Base-by-base conservation (phyloP, 345 rosid genomes). In the Nasturtium officinale region DNA sequence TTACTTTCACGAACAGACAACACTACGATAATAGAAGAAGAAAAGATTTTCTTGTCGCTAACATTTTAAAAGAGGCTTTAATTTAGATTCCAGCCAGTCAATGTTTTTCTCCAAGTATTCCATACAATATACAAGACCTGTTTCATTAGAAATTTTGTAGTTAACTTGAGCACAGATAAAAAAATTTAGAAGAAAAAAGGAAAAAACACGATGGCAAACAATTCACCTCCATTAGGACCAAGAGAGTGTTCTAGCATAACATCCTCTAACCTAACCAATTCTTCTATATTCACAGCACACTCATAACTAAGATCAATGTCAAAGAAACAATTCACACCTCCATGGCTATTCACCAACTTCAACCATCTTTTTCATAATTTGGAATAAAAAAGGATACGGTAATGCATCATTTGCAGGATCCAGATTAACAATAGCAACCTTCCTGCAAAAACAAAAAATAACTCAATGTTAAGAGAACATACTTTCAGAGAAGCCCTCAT, bases 141-240 rank as follows among this genome's bases (percentile, higher is more conserved):
- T 56, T 56, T 53, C 15, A 28, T 55, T 29, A 65, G 2, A 66
- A 32, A 67, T 3, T 50, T 11, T 67, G 3, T 59, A 1, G 30
- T 40, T 67, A 17, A 16, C 40, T 61, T 51, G 20, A 55, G 3
- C 17, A 11, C 53, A 38, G 11, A 65, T 3, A 23, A 42, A 23
- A 42, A 43, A 37, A 11, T 1, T 29, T 29, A 18, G 58, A 30
- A 29, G 21, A 43, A 8, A 56, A 60, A 54, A 54, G 17, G 20
- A n/a, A 58, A 54, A 23, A 25, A 26, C 7, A 61, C 25, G 58
- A 61, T n/a, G 8, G 18, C 7, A 26, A 40, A 43, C 25, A 1
- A 0, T 30, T 67, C 13, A 89, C 98, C 99, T 86, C 98, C 99
- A 73, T 90, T 90, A 25, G 99, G 99, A 47, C 98, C 98, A 63